These are phyloP conservation scores for Eucalyptus albens DNA, from an alignment of 345 rosid species.

Conservation along the genomic window DNA sequence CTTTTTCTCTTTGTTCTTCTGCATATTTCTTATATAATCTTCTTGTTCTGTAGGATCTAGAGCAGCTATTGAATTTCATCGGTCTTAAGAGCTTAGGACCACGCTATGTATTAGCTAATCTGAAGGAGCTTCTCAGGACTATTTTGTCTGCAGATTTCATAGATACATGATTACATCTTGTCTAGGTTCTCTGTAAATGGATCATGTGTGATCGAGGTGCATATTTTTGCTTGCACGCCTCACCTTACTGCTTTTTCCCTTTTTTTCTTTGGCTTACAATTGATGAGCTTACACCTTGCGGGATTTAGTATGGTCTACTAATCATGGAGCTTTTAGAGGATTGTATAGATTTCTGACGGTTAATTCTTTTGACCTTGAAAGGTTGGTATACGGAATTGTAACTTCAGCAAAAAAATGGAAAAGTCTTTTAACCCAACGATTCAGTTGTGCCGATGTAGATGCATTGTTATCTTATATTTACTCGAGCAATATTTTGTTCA, in stretches of 20 bases:
- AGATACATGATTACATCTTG: slow-evolving; percentile 16
- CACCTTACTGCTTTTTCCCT: neutral
- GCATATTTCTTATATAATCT: neutral
- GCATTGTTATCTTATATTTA: neutral
- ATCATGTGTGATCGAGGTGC: neutral
- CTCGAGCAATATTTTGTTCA: neutral
- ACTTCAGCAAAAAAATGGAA: neutral
- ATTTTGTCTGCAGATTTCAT: slow-evolving; percentile 64
- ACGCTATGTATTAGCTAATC: slow-evolving; percentile 73
- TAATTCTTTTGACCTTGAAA: neutral
- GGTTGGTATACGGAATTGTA: neutral
- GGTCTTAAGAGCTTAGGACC: slow-evolving; percentile 84
- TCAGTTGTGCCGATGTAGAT: neutral
- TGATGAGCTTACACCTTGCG: neutral
- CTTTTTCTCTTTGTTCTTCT: neutral
- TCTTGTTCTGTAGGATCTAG: slow-evolving; percentile 53
- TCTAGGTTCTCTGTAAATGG: neutral
- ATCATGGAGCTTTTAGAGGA: neutral
- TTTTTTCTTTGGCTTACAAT: neutral
- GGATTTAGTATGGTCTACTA: neutral
- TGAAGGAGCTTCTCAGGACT: slow-evolving; percentile 73
- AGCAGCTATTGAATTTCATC: slow-evolving; percentile 80
- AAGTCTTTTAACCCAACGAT: neutral
- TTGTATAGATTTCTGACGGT: neutral
- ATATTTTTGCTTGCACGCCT: slow-evolving; percentile 17